These are phyloP conservation scores for Cyclanthera cordifolia DNA, from an alignment of 306 rosid species.

Conservation along the genomic window DNA sequence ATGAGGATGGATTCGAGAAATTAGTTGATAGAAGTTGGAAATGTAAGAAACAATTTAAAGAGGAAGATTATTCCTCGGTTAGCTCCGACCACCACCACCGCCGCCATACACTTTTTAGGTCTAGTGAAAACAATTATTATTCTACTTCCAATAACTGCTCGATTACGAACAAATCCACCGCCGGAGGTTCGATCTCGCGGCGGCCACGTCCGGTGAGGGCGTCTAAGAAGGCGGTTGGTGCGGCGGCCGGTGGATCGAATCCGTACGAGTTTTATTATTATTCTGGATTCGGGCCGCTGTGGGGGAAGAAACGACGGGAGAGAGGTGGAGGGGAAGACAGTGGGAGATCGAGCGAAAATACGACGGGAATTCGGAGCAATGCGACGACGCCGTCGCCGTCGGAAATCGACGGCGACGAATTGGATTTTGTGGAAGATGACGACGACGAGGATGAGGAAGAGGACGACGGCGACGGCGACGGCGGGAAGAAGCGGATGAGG, in stretches of 20 bases:
- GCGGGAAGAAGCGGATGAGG: conserved; percentile 52
- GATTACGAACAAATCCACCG: conserved; percentile 17
- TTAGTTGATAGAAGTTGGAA: conserved; percentile 29
- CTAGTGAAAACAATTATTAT: background rate
- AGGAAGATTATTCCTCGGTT: conserved; percentile 21
- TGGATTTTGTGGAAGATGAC: conserved; percentile 35
- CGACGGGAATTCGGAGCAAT: conserved; percentile 11
- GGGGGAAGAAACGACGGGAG: conserved; percentile 51
- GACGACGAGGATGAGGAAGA: conserved; percentile 34
- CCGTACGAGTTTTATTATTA: conserved; percentile 65
- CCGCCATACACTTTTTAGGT: conserved; percentile 18
- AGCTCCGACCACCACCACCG: conserved; percentile 14
- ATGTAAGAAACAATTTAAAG: conserved; percentile 29
- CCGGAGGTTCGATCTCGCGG: background rate
- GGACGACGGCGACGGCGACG: conserved; percentile 14
- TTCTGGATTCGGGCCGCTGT: conserved; percentile 71
- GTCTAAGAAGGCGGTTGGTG: background rate
- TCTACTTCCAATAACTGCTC: background rate
- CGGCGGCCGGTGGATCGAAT: conserved; percentile 15
- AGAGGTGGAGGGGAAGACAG: conserved; percentile 19
- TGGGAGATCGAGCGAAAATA: conserved; percentile 1
- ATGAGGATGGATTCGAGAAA: conserved; percentile 4
- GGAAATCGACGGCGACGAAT: conserved; percentile 16
- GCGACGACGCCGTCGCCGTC: conserved; percentile 11
- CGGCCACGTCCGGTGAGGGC: background rate